A percentile compares a stretch with the other conserved stretches of the same genome.
Evolutionary conservation across 768 basidiomycete species (phyloP).

Genomic region (Sporobolomyces pararoseus): DNA sequence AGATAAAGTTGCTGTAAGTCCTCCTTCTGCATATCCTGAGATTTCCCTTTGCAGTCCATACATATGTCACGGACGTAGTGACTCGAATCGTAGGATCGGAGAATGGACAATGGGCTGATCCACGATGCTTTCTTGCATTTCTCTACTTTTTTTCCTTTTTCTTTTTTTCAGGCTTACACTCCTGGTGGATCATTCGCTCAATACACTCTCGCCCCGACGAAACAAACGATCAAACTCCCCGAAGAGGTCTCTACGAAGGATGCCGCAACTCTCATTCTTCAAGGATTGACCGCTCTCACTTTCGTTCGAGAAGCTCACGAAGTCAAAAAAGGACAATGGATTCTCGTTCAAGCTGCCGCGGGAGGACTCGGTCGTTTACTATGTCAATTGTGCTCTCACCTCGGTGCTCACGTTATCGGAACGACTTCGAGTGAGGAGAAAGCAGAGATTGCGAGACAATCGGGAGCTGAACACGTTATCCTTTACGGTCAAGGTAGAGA

Average conservation of each 20-base stretch:
- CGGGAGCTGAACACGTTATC: slow-evolving; percentile 84
- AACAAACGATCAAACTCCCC: slow-evolving; percentile 65
- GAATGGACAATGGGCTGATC: no score
- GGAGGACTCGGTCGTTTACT: slow-evolving; percentile 68
- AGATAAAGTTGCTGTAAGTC: slow-evolving; percentile 63
- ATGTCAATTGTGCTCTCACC: slow-evolving; percentile 56
- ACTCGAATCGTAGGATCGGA: no score
- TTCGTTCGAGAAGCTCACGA: slow-evolving; percentile 81
- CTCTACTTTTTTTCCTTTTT: no score
- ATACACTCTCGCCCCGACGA: slow-evolving; percentile 63
- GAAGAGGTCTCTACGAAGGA: slow-evolving; percentile 47
- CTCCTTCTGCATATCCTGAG: neutral
- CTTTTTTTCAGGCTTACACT: slow-evolving; percentile 40
- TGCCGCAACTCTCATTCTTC: slow-evolving; percentile 67
- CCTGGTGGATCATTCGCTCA: slow-evolving; percentile 59
- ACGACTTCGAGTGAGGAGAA: slow-evolving; percentile 84
- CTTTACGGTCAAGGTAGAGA: slow-evolving; percentile 65
- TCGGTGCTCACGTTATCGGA: slow-evolving; percentile 86
- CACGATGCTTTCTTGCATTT: no score
- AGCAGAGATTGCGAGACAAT: slow-evolving; percentile 67
- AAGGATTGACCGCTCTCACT: slow-evolving; percentile 72
- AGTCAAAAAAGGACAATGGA: slow-evolving; percentile 57
- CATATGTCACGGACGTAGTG: no score
- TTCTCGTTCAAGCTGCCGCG: slow-evolving; percentile 75
- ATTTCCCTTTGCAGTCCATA: no score